Conservation (phyloP, 2,329 filamentous ascomycete genomes). For the Colletotrichum lentis region DNA sequence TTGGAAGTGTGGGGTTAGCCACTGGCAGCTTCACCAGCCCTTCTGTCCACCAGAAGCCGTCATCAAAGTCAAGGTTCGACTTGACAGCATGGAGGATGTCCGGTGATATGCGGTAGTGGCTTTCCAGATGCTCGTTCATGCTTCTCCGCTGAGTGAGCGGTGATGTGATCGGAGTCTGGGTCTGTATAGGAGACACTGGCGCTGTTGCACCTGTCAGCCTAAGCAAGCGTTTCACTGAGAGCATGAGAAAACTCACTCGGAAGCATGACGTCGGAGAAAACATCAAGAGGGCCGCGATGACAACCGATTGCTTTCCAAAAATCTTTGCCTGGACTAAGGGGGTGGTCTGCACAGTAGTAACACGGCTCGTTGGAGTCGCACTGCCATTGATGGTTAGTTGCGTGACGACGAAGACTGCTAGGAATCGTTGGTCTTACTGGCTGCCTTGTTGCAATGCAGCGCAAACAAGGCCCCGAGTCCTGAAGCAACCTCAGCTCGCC, state of each 20-base stretch:
- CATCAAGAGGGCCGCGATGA: constrained; percentile 57
- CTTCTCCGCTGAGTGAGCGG: constrained; percentile 58
- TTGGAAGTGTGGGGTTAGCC: constrained; percentile 50
- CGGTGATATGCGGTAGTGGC: constrained; percentile 54
- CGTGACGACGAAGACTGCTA: not conserved
- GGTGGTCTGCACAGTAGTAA: constrained; percentile 53
- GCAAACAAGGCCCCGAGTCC: constrained; percentile 59
- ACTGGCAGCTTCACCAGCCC: constrained; percentile 55
- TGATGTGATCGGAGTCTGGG: constrained; percentile 60
- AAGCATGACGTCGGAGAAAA: constrained; percentile 59
- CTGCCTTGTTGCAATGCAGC: constrained; percentile 58
- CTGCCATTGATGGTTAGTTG: constrained; percentile 45
- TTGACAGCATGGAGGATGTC: constrained; percentile 54
- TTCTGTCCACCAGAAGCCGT: constrained; percentile 67
- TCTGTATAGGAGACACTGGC: constrained; percentile 57
- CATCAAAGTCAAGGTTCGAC: constrained; percentile 60
- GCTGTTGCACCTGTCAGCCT: constrained; percentile 48
- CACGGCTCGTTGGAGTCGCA: constrained; percentile 63
- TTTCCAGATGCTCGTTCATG: constrained; percentile 62
- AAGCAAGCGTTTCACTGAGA: not conserved
- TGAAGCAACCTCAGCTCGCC: constrained; percentile 62
- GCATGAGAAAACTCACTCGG: constrained; percentile 52
- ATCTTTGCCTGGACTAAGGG: constrained; percentile 50
- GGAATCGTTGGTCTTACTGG: constrained; percentile 50
- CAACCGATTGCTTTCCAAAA: constrained; percentile 62